Conservation (phyloP, 257 asterid species). For the Solanum piurae region DNA sequence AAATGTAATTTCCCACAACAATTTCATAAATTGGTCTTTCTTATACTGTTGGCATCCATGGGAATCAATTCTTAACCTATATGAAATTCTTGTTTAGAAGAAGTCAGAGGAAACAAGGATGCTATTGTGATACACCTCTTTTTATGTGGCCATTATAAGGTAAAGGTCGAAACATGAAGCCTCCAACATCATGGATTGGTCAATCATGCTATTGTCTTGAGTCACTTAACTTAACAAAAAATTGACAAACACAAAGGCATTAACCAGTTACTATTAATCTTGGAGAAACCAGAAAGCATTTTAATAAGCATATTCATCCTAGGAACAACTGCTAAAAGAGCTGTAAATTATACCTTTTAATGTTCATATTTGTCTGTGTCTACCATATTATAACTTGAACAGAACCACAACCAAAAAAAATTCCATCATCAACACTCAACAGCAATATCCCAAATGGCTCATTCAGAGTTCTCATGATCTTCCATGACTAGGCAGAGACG, state of each 20-base stretch:
- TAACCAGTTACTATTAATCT: neutral
- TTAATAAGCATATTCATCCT: neutral
- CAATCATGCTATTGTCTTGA: neutral
- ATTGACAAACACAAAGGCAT: neutral
- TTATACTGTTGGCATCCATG: too few relatives aligned
- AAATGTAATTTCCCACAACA: too few relatives aligned
- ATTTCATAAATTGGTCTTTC: too few relatives aligned
- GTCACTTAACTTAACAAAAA: neutral
- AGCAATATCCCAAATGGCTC: neutral
- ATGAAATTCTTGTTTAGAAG: too few relatives aligned
- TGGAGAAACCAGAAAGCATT: neutral
- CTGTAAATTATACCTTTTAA: neutral
- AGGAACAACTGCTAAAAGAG: neutral
- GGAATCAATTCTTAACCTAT: too few relatives aligned
- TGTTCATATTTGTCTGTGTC: neutral
- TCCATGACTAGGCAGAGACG: constrained; percentile 9
- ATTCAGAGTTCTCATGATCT: neutral
- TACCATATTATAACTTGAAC: neutral
- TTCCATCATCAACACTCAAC: neutral
- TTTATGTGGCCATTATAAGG: too few relatives aligned
- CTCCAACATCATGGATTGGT: too few relatives aligned
- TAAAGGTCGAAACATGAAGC: too few relatives aligned
- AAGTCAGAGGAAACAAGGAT: too few relatives aligned
- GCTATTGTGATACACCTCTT: too few relatives aligned
- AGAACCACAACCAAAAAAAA: neutral